Evolutionary conservation across 202 grass and related monocot species (phyloP).

Genomic region (Setaria italica): DNA sequence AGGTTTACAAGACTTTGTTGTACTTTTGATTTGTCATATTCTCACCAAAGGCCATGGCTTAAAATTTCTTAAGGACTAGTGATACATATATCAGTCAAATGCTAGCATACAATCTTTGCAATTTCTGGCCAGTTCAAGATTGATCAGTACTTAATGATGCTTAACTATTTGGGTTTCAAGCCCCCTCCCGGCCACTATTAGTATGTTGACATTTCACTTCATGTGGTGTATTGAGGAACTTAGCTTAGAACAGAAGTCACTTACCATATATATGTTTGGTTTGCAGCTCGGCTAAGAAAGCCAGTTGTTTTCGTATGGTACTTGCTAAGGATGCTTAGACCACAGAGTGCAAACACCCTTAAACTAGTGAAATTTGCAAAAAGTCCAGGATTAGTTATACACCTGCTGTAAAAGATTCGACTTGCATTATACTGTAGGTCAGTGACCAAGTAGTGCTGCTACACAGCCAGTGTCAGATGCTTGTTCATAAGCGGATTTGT

Average conservation of each 20-base stretch:
- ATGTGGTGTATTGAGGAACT: neutral
- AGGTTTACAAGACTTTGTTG: neutral
- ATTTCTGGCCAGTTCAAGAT: conserved; percentile 8
- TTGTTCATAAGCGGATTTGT: neutral
- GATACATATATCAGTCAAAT: neutral
- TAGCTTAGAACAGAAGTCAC: neutral
- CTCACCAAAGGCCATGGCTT: neutral
- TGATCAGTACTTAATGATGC: neutral
- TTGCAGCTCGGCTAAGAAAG: conserved; percentile 25
- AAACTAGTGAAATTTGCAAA: conserved; percentile 7
- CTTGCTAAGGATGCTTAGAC: too few species aligned
- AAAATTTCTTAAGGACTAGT: conserved; percentile 1
- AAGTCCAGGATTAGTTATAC: neutral
- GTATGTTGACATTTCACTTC: neutral
- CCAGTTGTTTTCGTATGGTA: neutral
- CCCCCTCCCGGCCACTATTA: neutral
- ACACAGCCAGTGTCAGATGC: conserved; percentile 10
- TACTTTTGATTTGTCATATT: conserved; percentile 5
- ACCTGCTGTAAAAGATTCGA: neutral
- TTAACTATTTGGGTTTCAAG: neutral
- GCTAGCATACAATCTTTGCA: neutral
- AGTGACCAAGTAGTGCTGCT: neutral
- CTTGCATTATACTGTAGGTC: neutral
- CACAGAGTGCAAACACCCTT: neutral
- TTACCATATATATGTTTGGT: neutral